Percentiles rank a stretch among this genome's conserved stretches.
These are phyloP conservation scores for Oxyria digyna DNA, from an alignment of 148 eudicot genomes.

Conservation along the genomic window DNA sequence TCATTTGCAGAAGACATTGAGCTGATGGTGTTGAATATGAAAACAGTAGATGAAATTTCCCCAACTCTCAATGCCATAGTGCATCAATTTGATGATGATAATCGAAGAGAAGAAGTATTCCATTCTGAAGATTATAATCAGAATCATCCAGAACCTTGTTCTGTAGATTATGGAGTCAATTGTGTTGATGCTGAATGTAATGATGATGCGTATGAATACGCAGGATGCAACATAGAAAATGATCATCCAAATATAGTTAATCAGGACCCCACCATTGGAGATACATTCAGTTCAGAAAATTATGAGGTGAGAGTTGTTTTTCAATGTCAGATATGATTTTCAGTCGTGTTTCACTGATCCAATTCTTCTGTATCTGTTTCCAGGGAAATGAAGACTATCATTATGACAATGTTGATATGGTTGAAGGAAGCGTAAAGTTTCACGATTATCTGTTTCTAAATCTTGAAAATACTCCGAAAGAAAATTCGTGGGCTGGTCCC, in stretches of 20 bases:
- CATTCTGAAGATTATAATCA: neutral
- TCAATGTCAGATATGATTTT: too few species aligned
- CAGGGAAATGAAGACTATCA: constrained; percentile 43
- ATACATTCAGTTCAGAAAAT: neutral
- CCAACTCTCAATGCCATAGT: constrained; percentile 65
- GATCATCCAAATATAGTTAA: constrained; percentile 3
- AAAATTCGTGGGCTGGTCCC: constrained; percentile 98
- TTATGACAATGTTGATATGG: constrained; percentile 19
- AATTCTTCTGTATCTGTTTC: constrained; percentile 2
- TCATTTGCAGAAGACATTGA: constrained; percentile 44
- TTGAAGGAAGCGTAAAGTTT: constrained; percentile 42
- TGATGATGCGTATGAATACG: constrained; percentile 7
- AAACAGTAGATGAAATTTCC: constrained; percentile 41
- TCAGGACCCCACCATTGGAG: constrained; percentile 7
- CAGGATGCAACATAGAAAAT: constrained; percentile 6
- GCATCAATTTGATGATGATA: constrained; percentile 48
- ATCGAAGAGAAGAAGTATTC: constrained; percentile 26
- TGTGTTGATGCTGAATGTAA: neutral
- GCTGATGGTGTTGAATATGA: constrained; percentile 52
- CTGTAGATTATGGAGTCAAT: constrained; percentile 1
- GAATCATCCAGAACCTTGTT: neutral
- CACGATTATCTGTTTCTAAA: constrained; percentile 50
- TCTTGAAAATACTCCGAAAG: constrained; percentile 54
- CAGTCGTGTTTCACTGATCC: too few species aligned
- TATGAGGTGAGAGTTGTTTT: constrained; percentile 6